Evolutionary conservation across 2,329 filamentous ascomycete genomes (phyloP), one percentile per base, ranked within the genome.

Genomic region (Incumbomyces lentus): DNA sequence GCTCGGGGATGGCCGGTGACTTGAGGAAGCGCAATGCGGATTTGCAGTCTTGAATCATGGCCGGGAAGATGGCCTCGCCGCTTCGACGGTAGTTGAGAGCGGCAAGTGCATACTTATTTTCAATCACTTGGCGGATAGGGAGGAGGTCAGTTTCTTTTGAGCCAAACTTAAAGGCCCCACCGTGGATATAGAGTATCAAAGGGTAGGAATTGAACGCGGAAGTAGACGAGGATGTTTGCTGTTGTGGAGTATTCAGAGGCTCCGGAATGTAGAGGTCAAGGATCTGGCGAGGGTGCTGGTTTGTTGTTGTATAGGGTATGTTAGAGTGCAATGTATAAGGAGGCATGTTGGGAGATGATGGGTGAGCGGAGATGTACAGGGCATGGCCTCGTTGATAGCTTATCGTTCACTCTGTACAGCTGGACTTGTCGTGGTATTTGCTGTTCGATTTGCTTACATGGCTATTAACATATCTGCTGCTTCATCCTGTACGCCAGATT

Each of bases 171-270:
- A 41, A 51, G 14, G 33, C 43, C 5, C 47, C 49, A 18, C 47
- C 43, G 26, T 49, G 49, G 14, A 51, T 49, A 38, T 51, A 51
- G 41, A 51, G 33, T 12, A 49, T 36, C 26, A 51, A 18, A n/a
- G 49, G 49, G 17, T 41, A 37, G 5, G 22, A 26, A 8, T 8
- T 26, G 22, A 26, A 8, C 4, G 22, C 22, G 22, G 22, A 26
- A 26, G 4, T 26, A 26, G 22, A 26, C 8, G 22, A 26, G 22
- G 8, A 26, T 26, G 22, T 26, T 33, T 17, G 10, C 33, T 39
- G n/a, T 4, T 3, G 5, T 16, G 4, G 36, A 42, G 32, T 10
- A 40, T 29, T 11, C 13, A 35, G 36, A 19, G 16, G 14, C 14
- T 18, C 11, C n/a, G 47, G 49, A 17, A 51, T 41, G 22, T 46